Base-by-base conservation (phyloP, 176 grass and related monocot species). In the Eleusine indica region DNA sequence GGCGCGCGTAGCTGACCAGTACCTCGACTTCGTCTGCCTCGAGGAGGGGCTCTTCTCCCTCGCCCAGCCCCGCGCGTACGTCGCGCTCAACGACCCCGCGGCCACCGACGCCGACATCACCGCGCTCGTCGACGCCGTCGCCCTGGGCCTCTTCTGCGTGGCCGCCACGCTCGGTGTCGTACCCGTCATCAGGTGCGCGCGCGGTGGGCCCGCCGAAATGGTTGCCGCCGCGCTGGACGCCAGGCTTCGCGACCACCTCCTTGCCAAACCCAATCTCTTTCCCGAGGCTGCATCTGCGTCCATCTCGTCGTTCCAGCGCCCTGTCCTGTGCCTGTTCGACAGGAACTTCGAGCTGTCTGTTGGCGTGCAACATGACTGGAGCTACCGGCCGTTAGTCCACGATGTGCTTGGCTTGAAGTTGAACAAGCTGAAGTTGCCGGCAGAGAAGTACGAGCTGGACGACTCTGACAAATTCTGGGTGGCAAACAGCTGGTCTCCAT, bases 401-500 rank as follows among this genome's bases (percentile, higher is more conserved):
- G 95, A 95, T 18, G 85, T 98, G 74, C 80, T 98, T 0, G 87
- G 89, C 21, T 84, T 98, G 80, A 98, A 94, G 86, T 85, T 90
- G 46, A 98, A 98, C 64, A 95, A 88, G 66, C 25, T 89, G 9
- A 78, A 80, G 66, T 49, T 86, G 41, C 88, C 91, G 2, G 76
- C 66, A 1, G 90, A 98, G 86, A 95, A 91, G 25, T 93, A 94
- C 41, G 95, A 95, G 70, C 60, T 98, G 72, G 95, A 95, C 62
- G 95, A 95, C 44, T 93, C 92, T 1, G 95, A 98, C 76, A 61
- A 91, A 14, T 98, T 98, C 86, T 98, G 95, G 95, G 82, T 75
- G 6, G 79, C 88, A 35, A 98, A 95, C 62, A 93, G 92, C 84
- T 95, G 95, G 95, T 98, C 80, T 42, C 89, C 86, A 17, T 98